Evolutionary conservation across 768 basidiomycete species (phyloP).

Genomic region (Phaeotremella skinneri): DNA sequence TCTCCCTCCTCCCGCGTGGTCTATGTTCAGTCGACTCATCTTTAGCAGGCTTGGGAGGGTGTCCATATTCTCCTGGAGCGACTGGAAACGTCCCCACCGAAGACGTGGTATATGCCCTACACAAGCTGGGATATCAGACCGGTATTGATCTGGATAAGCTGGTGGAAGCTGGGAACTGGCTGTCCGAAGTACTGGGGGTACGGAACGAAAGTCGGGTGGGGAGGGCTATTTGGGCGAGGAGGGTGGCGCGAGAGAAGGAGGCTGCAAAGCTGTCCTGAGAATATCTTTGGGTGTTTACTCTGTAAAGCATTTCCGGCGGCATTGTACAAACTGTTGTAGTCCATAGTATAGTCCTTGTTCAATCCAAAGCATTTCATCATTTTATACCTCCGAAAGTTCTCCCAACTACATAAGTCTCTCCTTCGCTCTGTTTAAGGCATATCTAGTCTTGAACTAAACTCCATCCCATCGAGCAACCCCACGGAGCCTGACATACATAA

Average conservation of each 20-base stretch:
- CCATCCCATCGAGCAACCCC: constrained; percentile 56
- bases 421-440: too few relatives aligned
- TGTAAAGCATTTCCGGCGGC: too few relatives aligned
- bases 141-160: constrained; percentile 67
- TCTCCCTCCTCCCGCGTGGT: constrained; percentile 57
- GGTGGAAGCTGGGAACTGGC: constrained; percentile 78
- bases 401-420: too few relatives aligned
- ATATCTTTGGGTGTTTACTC: too few relatives aligned
- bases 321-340: too few relatives aligned
- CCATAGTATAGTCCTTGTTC: not conserved
- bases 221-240: constrained; percentile 62
- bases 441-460: not conserved
- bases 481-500: constrained; percentile 72
- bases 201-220: constrained; percentile 75
- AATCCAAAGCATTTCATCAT: too few relatives aligned
- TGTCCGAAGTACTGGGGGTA: constrained; percentile 65
- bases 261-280: too few relatives aligned
- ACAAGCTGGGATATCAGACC: constrained; percentile 60
- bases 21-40: constrained; percentile 76
- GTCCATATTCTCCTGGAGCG: constrained; percentile 93
- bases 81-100: constrained; percentile 95
- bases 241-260: constrained; percentile 3
- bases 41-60: constrained; percentile 87
- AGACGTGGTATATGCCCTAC: constrained; percentile 78
- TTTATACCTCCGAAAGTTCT: too few relatives aligned